These are phyloP conservation scores for Henckelia pumila DNA, from an alignment of 257 asterid species.

Conservation along the genomic window DNA sequence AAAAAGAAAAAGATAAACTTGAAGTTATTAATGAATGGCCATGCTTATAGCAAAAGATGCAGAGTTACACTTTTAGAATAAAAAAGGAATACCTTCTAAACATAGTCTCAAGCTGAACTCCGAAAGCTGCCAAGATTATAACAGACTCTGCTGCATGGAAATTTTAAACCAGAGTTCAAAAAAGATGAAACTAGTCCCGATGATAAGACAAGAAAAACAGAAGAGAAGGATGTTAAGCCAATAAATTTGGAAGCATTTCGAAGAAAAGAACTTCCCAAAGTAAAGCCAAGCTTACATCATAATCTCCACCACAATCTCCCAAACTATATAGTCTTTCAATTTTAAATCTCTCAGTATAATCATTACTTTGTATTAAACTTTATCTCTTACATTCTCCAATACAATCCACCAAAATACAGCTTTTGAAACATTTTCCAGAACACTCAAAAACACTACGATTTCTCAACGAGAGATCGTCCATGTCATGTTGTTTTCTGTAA, in stretches of 20 bases:
- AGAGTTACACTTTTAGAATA: neutral
- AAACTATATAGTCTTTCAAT: too few species aligned
- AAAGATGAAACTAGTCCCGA: neutral
- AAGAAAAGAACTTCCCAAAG: neutral
- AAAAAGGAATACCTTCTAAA: conserved; percentile 60
- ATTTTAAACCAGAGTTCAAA: neutral
- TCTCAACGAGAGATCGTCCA: neutral
- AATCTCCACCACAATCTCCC: neutral
- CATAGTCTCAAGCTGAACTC: conserved; percentile 87
- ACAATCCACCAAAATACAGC: neutral
- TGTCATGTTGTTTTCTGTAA: neutral
- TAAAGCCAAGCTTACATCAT: neutral
- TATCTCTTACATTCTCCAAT: neutral
- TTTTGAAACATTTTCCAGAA: neutral
- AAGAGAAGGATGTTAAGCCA: conserved; percentile 11
- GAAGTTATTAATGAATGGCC: neutral
- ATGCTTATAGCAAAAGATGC: neutral
- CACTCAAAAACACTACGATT: neutral
- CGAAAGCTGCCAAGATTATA: conserved; percentile 73
- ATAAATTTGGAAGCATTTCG: neutral
- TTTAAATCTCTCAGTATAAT: neutral
- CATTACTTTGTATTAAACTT: neutral
- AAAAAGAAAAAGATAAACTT: conserved; percentile 1
- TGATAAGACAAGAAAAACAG: neutral
- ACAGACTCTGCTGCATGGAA: conserved; percentile 62